Percentiles rank a stretch among this genome's conserved stretches.
Evolutionary conservation across 768 basidiomycete species (phyloP).

Genomic region (Calocybe indica): DNA sequence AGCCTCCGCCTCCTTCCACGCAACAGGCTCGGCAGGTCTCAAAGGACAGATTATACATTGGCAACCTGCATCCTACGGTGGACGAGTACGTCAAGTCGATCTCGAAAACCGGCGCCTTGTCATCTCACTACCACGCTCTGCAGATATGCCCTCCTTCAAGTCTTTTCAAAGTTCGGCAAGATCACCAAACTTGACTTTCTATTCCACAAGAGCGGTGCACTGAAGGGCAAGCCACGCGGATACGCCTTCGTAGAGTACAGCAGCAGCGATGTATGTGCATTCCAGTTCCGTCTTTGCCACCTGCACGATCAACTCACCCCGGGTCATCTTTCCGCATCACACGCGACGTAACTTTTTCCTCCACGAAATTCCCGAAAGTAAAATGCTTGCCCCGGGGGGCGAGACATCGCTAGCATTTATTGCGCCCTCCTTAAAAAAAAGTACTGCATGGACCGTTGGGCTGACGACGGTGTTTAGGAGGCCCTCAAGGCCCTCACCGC

Average conservation of each 20-base stretch:
- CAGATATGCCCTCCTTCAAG: constrained; percentile 83
- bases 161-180: constrained; percentile 91
- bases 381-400: constrained; percentile 14
- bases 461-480: constrained; percentile 48
- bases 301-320: constrained; percentile 36
- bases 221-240: constrained; percentile 90
- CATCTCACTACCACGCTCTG: not conserved
- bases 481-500: constrained; percentile 69
- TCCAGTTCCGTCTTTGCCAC: constrained; percentile 8
- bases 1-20: constrained; percentile 9
- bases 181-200: constrained; percentile 90
- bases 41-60: constrained; percentile 82
- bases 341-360: constrained; percentile 3
- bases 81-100: constrained; percentile 59
- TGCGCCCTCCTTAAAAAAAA: not conserved
- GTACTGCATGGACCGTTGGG: constrained; percentile 8
- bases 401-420: not conserved
- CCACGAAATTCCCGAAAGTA: constrained; percentile 3
- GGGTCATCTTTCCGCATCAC: constrained; percentile 28
- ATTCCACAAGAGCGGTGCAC: constrained; percentile 87
- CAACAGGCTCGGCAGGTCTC: constrained; percentile 29
- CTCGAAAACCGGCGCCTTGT: not conserved
- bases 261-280: constrained; percentile 65
- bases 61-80: constrained; percentile 81
- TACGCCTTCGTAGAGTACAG: constrained; percentile 92